Evolutionary conservation across 2,329 filamentous ascomycete genomes (phyloP), one percentile per base, ranked within the genome.

Genomic region (Trichoderma lentiforme): DNA sequence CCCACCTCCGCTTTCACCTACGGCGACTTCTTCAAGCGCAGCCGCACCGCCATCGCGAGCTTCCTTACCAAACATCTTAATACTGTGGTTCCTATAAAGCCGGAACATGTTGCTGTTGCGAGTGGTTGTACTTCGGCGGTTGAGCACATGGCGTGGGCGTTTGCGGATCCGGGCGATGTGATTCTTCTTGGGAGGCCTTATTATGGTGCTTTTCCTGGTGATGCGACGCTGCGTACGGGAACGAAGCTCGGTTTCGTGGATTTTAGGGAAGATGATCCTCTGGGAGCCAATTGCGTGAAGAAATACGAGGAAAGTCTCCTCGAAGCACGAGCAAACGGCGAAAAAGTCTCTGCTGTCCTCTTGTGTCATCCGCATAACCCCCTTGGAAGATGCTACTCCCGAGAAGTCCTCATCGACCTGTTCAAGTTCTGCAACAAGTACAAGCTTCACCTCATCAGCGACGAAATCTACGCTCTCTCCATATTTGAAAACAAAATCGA

Each of bases 281-380:
- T 87, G 12, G 76, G 82, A 3, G 26, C 78, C 28, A 75, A 81
- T 18, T 83, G 82, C 2, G 84, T 86, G 0, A 69, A 75, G 2
- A 79, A 79, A 47, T 88, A 88, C 73, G 86, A 87, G 73, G 74
- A 80, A 8, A 82, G 81, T 1, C 73, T 83, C n/a, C 72, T 85
- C 4, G 73, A 83, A 21, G 76, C 81, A 3, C 81, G 83, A 51
- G 74, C 78, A 3, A 75, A 76, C 4, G 85, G 85, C 0, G 78
- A 80, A 18, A 80, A 77, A 30, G 81, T 87, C n/a, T 80, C 80
- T 18, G 86, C 80, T 0, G 73, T 89, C n/a, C 82, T 89, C 72
- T 79, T 88, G 3, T 85, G 84, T 66, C 81, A 87, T 65, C 84
- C 86, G 2, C 85, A 87, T 68, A 87, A 88, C 71, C 86, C 86